These are phyloP conservation scores for Parascedosporium putredinis DNA, from an alignment of 2,329 filamentous ascomycete genomes.

Conservation along the genomic window DNA sequence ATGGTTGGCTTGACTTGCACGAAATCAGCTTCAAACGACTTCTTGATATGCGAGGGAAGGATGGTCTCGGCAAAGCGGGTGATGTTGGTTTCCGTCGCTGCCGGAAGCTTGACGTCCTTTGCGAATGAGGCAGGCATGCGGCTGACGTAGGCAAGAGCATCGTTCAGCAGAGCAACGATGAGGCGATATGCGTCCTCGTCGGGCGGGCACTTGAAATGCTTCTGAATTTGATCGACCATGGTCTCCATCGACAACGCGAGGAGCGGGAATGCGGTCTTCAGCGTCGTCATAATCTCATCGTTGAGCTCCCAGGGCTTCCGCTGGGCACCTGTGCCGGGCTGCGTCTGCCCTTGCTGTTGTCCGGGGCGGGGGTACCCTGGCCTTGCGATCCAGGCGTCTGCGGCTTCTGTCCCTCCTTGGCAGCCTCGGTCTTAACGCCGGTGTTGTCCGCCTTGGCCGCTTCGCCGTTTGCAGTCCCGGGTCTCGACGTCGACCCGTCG, in stretches of 20 bases:
- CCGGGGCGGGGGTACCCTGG: not conserved
- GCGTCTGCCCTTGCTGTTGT: constrained; percentile 12
- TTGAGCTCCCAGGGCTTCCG: constrained; percentile 94
- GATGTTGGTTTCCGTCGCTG: constrained; percentile 90
- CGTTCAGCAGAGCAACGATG: constrained; percentile 94
- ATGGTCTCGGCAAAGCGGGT: constrained; percentile 95
- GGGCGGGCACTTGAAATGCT: constrained; percentile 97
- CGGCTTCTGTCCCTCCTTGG: constrained; percentile 1
- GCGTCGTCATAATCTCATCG: constrained; percentile 86
- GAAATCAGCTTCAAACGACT: constrained; percentile 96
- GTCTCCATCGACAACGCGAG: constrained; percentile 97
- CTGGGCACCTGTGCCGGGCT: constrained; percentile 18
- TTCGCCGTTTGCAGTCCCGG: constrained; percentile 38
- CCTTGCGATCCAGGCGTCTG: not conserved
- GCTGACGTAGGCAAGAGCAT: constrained; percentile 85
- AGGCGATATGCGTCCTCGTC: constrained; percentile 96
- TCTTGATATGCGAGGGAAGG: constrained; percentile 85
- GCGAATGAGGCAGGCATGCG: constrained; percentile 79
- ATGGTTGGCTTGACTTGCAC: constrained; percentile 92
- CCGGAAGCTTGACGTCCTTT: constrained; percentile 80
- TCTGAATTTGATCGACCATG: constrained; percentile 98
- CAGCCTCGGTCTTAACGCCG: constrained; percentile 19
- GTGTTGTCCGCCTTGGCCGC: constrained; percentile 32
- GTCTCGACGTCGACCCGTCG: constrained; percentile 30
- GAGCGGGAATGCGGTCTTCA: constrained; percentile 94